These are phyloP conservation scores for Hypoxylon crocopeplum DNA, from an alignment of 495 filamentous ascomycete genomes.

Conservation along the genomic window DNA sequence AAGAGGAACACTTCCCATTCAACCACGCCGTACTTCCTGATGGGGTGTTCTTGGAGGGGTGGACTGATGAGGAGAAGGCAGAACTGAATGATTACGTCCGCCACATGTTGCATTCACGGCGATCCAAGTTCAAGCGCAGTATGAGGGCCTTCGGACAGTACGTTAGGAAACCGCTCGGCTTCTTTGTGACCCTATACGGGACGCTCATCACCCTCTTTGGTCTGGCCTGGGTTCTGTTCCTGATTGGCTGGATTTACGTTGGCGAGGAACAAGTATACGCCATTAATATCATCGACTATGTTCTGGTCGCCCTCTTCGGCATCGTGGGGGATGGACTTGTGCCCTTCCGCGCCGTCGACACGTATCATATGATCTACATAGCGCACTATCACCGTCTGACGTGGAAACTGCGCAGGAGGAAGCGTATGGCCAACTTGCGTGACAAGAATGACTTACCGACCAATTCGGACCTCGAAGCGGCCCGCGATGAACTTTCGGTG, in stretches of 20 bases:
- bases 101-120: constrained; percentile 79
- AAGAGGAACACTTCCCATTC: constrained; percentile 36
- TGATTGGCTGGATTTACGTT: constrained; percentile 89
- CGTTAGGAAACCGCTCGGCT: constrained; percentile 72
- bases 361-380: constrained; percentile 81
- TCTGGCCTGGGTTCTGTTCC: constrained; percentile 81
- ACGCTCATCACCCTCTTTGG: constrained; percentile 81
- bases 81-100: constrained; percentile 82
- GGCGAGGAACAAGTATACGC: constrained; percentile 70
- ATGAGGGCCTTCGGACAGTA: constrained; percentile 81
- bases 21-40: constrained; percentile 66
- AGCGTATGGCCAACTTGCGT: constrained; percentile 65
- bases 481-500: constrained; percentile 60
- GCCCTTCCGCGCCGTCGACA: constrained; percentile 78
- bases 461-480: constrained; percentile 53
- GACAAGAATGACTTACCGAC: constrained; percentile 76
- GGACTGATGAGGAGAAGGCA: constrained; percentile 70
- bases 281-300: constrained; percentile 78
- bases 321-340: constrained; percentile 79
- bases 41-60: constrained; percentile 69
- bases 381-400: constrained; percentile 67
- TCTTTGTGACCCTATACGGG: constrained; percentile 80
- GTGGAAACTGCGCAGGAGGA: constrained; percentile 70
- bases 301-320: constrained; percentile 78
- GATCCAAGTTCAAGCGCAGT: constrained; percentile 74